Percentiles rank a stretch among this genome's conserved stretches.
These are phyloP conservation scores for Bipolaris bicolor DNA, from an alignment of 2,329 filamentous ascomycete species.

Conservation along the genomic window DNA sequence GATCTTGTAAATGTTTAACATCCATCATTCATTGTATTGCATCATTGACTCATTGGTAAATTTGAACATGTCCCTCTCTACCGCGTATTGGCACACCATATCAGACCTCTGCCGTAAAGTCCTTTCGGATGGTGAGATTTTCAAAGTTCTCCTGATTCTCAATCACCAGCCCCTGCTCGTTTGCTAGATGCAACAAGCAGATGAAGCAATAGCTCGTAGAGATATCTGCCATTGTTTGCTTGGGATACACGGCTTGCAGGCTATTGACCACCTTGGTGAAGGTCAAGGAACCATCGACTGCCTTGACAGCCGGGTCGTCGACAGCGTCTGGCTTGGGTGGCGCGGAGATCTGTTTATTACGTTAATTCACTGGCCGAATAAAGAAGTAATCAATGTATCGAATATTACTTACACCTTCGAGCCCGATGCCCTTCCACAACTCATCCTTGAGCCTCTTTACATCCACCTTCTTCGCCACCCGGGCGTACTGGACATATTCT, in stretches of 20 bases:
- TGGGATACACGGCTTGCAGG: slow-evolving; percentile 83
- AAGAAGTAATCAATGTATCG: background rate
- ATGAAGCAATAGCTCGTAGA: slow-evolving; percentile 95
- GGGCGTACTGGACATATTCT: slow-evolving; percentile 70
- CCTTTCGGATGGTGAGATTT: slow-evolving; percentile 57
- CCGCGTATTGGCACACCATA: background rate
- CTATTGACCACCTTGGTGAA: slow-evolving; percentile 94
- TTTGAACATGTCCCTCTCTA: background rate
- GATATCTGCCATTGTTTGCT: slow-evolving; percentile 87
- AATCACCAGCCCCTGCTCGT: slow-evolving; percentile 87
- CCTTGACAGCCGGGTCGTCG: slow-evolving; percentile 45
- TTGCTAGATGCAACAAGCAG: slow-evolving; percentile 85
- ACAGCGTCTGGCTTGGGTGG: slow-evolving; percentile 21
- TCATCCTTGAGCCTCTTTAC: slow-evolving; percentile 68
- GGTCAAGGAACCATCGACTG: slow-evolving; percentile 66
- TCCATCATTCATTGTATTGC: too few relatives aligned
- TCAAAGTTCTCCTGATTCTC: slow-evolving; percentile 63
- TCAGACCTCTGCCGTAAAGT: slow-evolving; percentile 49
- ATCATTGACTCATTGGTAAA: too few relatives aligned
- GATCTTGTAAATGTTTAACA: too few relatives aligned
- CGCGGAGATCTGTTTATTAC: slow-evolving; percentile 22
- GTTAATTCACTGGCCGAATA: slow-evolving; percentile 16
- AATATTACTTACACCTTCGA: slow-evolving; percentile 47
- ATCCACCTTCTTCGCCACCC: slow-evolving; percentile 71
- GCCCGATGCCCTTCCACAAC: slow-evolving; percentile 68